Base-by-base conservation (phyloP, 1,284 basidiomycete species). In the Trichosporon asahii region DNA sequence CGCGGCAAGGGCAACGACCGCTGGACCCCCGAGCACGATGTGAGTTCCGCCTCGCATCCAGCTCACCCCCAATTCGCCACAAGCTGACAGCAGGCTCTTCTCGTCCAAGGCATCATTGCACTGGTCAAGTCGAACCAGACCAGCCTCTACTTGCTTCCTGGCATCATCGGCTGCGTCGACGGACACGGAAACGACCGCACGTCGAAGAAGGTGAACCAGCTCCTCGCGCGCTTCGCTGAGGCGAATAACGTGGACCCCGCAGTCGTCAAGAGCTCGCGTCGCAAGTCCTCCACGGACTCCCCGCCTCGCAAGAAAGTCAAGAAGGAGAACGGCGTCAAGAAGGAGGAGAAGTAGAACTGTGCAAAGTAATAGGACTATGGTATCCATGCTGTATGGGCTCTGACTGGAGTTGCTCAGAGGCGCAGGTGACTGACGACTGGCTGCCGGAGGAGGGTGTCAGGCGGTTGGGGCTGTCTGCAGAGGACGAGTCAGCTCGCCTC, bases 141-240 rank as follows among this genome's bases (percentile, higher is more conserved):
- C n/a, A 29, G 14, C 23, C 37, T 68, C 2, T 68, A 68, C 64
- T 8, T 31, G 5, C 64, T 61, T 12, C 35, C 37, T 15, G 68
- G 68, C 15, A 68, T 68, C 18, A 7, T 60, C 23, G 68, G 68
- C 33, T 33, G 33, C 6, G 68, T 68, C 23, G 68, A 68, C 64
- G 53, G 55, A 8, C 49, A 68, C 53, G 68, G 68, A 0, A 68
- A 68, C 64, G 55, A 66, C 53, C 49, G 68, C 7, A 65, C 64
- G 14, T 15, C n/a, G 5, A 15, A 44, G 18, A 21, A 46, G 11
- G 27, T 68, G 18, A 49, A 21, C 15, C 60, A 57, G 23, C 8
- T 68, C 9, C 37, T 68, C 11, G 11, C 61, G 29, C 40, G 35
- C n/a, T 49, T 68, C 44, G 66, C 60, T 6, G n/a, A 27, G n/a